These are phyloP conservation scores for Ascochyta lentis DNA, from an alignment of 2,329 filamentous ascomycete species.

Conservation along the genomic window DNA sequence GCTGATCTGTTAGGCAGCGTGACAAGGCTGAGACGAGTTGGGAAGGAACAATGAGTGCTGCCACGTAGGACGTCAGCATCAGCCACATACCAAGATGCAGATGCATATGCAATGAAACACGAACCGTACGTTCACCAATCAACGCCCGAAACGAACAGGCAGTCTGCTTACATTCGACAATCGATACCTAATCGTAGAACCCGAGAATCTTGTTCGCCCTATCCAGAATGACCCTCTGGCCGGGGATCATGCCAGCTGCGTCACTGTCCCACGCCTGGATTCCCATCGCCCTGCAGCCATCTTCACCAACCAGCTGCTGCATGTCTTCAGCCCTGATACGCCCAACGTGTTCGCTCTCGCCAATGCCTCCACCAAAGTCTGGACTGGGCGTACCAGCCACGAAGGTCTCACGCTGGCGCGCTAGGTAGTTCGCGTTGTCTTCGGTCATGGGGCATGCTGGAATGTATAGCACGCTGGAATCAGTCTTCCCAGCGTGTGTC, in stretches of 20 bases:
- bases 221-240: slow-evolving; percentile 60
- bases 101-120: neutral
- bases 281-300: slow-evolving; percentile 64
- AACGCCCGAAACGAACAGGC: neutral
- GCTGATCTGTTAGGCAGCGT: neutral
- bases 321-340: slow-evolving; percentile 51
- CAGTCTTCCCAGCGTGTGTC: slow-evolving; percentile 71
- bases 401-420: slow-evolving; percentile 74
- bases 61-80: neutral
- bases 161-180: neutral
- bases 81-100: neutral
- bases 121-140: too few species aligned
- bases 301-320: slow-evolving; percentile 48
- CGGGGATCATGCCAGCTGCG: slow-evolving; percentile 54
- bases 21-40: neutral
- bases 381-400: slow-evolving; percentile 62
- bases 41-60: neutral
- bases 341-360: slow-evolving; percentile 63
- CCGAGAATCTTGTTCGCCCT: slow-evolving; percentile 62
- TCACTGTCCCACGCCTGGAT: slow-evolving; percentile 58
- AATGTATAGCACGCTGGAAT: slow-evolving; percentile 89
- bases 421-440: slow-evolving; percentile 74
- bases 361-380: slow-evolving; percentile 65
- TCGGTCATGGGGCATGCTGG: slow-evolving; percentile 83
- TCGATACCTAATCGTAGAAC: slow-evolving; percentile 47